Evolutionary conservation across 441 rosid species (phyloP).

Genomic region (Geranium incanum): DNA sequence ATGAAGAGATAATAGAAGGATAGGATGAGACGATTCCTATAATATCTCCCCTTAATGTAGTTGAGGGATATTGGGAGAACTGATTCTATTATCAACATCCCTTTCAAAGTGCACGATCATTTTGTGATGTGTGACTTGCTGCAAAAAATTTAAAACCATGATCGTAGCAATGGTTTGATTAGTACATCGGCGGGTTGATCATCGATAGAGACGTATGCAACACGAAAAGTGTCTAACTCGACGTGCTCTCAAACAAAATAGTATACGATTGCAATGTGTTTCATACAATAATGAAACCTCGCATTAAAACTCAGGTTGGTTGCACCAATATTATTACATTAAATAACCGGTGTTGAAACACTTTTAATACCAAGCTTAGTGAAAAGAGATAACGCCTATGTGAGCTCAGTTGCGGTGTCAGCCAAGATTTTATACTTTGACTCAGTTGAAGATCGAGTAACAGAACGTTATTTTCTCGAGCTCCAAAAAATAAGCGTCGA

Average conservation of each 20-base stretch:
- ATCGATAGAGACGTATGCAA: background rate
- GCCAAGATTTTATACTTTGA: background rate
- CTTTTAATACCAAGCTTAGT: too few relatives aligned
- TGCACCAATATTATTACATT: background rate
- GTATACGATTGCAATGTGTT: conserved; percentile 7
- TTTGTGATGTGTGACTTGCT: too few relatives aligned
- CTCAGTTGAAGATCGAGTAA: background rate
- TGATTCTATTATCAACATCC: too few relatives aligned
- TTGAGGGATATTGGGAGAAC: too few relatives aligned
- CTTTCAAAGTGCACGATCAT: too few relatives aligned
- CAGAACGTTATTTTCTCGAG: background rate
- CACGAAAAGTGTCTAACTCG: background rate
- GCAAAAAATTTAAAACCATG: too few relatives aligned
- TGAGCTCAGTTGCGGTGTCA: background rate
- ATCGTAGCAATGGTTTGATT: background rate
- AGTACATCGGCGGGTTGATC: background rate
- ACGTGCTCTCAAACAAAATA: background rate
- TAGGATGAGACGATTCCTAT: too few relatives aligned
- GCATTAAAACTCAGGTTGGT: background rate
- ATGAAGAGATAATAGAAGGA: too few relatives aligned
- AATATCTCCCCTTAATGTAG: too few relatives aligned
- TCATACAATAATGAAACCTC: background rate
- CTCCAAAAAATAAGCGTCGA: background rate
- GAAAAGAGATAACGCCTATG: background rate
- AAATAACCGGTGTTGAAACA: background rate